Evolutionary conservation across 768 basidiomycete species (phyloP), one percentile per base, ranked within the genome.

Genomic region (Termitomyces sp.): DNA sequence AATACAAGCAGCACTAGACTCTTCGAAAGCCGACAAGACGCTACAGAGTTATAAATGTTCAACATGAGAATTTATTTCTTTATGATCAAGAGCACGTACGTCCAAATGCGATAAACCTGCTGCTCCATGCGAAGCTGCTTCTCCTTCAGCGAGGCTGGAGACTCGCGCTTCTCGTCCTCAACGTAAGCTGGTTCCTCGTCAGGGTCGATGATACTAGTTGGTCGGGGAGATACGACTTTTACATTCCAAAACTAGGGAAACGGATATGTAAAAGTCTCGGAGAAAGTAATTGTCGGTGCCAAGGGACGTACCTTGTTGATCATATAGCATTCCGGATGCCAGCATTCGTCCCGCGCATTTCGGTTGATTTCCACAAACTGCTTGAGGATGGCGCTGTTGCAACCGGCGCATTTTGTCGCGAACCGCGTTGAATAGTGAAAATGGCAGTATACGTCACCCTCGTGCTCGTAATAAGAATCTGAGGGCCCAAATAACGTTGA

Each of bases 281-380:
- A 57, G 47, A 60, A 25, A 34, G 49, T 29, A 25, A 56, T 52
- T 51, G 53, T 52, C 51, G 45, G 32, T 20, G 61, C 42, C 8
- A 52, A 60, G 56, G 17, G 17, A 64, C 83, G 60, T 64, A 96
- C 96, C 83, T 98, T 98, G 77, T 98, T 96, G 67, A 99, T 98
- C 96, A 98, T 98, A 75, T 98, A 98, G 74, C 97, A 99, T 74
- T 99, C 97, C 58, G 97, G 97, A 82, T 99, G 97, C 96, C 97
- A 99, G 71, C 96, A 98, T 78, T 99, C 97, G 76, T 99, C 96
- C 66, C 89, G 83, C 84, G 92, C 93, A 76, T 98, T 98, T 62
- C 97, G 86, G 70, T 99, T 98, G 76, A 99, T 98, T 78, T 99
- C 97, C 63, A 99, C 97, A 70, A 98, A 99, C 74, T 99, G 97